phyloP scores from a whole-genome alignment of 2,329 filamentous ascomycete genomes.

The Colletotrichum falcatum region DNA sequence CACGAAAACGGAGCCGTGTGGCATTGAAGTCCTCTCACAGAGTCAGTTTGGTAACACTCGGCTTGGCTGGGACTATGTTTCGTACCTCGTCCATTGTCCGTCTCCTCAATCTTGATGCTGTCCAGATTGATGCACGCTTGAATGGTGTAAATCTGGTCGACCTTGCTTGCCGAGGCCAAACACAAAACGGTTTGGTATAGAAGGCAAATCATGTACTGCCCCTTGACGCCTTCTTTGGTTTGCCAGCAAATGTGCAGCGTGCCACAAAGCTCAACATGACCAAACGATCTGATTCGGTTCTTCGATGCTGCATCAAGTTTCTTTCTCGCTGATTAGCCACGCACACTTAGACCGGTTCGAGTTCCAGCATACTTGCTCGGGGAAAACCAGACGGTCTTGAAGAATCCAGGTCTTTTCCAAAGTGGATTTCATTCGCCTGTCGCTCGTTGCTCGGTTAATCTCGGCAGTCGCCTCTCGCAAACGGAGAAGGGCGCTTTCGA shows the following conservation, averaged over 20 bases:
- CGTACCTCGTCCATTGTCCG: constrained; percentile 80
- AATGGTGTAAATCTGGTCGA: constrained; percentile 77
- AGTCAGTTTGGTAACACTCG: constrained; percentile 39
- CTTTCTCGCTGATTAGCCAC: constrained; percentile 47
- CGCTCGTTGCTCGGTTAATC: constrained; percentile 87
- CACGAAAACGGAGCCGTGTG: constrained; percentile 88
- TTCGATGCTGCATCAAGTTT: constrained; percentile 65
- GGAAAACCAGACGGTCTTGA: constrained; percentile 83
- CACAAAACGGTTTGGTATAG: constrained; percentile 86
- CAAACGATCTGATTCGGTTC: constrained; percentile 81
- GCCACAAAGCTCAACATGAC: constrained; percentile 84
- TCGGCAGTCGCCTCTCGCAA: constrained; percentile 81
- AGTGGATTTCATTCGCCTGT: constrained; percentile 74
- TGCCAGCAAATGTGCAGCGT: constrained; percentile 88
- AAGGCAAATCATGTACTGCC: constrained; percentile 86
- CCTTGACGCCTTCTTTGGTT: constrained; percentile 73
- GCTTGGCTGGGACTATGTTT: constrained; percentile 14
- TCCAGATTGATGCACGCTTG: constrained; percentile 79
- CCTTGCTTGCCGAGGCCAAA: constrained; percentile 75
- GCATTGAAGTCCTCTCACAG: constrained; percentile 80
- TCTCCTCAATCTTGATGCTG: constrained; percentile 75
- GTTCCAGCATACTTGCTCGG: constrained; percentile 70
- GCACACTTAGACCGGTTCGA: not conserved
- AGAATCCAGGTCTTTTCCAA: constrained; percentile 88
- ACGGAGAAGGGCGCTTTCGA: constrained; percentile 78